Evolutionary conservation across 176 grass and related monocot genomes (phyloP), one percentile per base, ranked within the genome.

Genomic region (Musa troglodytarum): DNA sequence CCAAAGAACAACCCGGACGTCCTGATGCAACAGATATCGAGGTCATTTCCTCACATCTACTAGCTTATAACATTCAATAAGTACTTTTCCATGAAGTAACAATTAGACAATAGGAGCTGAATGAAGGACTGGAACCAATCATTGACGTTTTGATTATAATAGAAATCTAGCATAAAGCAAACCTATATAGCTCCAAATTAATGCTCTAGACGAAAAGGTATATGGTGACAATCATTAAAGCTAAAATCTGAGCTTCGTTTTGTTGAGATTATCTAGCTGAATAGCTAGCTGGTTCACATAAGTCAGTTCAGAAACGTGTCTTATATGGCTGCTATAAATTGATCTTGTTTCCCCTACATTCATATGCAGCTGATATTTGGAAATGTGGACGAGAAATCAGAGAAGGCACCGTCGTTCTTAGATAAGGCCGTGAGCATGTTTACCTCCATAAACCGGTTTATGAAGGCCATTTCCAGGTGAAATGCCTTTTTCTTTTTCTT

Each of bases 21-120:
- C 90, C 90, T 63, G 89, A 86, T 79, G 91, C 90, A 81, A 89
- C 95, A 67, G 90, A 99, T 79, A 71, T 91, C 63, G 95, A 99
- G 84, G 95, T 94, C 72, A 76, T 23, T 77, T 73, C 62, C 1
- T 22, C 54, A 20, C 7, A 15, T 22, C 34, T 43, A 43, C 11
- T 23, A 19, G 28, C 13, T 62, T 2, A 52, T 3, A 76, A 34
- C 57, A 8, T 71, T 71, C 65, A 9, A 24, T 73, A 9, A 62
- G 17, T 77, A 59, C 24, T 9, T 1, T 23, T 71, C 21, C 50
- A 43, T 0, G 43, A 16, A 57, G 14, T 5, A 57, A 19, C 13
- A 57, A 17, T 2, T 56, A 15, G 0, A 16, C 54, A 15, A 13
- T 56, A 43, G 34, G 34, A 43, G 34, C 34, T 43, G 34, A 43